These are phyloP conservation scores for Auricularia heimuer DNA, from an alignment of 768 basidiomycete species.

Conservation along the genomic window DNA sequence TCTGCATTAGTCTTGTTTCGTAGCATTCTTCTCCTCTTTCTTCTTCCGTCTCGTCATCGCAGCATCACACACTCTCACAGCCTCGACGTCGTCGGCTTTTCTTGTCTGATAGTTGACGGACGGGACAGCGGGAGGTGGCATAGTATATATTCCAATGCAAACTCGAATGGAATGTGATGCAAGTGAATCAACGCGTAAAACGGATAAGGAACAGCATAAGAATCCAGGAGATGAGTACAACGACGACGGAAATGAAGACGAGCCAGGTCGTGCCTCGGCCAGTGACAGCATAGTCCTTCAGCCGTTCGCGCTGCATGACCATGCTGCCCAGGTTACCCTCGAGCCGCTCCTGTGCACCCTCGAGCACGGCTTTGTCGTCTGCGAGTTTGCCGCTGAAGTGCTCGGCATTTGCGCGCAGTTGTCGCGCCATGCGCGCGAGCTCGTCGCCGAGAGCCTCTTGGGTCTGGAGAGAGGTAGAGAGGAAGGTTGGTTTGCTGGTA, in stretches of 20 bases:
- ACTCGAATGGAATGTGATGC: not conserved
- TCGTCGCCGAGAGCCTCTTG: constrained; percentile 70
- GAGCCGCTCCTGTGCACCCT: constrained; percentile 57
- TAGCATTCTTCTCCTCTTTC: not conserved
- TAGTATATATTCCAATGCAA: constrained; percentile 1
- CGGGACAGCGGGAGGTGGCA: not conserved
- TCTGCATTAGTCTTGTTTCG: constrained; percentile 2
- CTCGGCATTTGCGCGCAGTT: constrained; percentile 73
- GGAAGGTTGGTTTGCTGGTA: constrained; percentile 27
- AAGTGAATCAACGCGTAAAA: constrained; percentile 30
- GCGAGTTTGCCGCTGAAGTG: constrained; percentile 66
- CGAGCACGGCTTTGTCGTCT: constrained; percentile 65
- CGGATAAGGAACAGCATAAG: constrained; percentile 63
- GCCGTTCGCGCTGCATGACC: constrained; percentile 49
- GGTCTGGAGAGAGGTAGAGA: constrained; percentile 19
- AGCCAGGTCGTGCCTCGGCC: constrained; percentile 66
- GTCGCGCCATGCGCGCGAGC: constrained; percentile 76
- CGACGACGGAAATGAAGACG: constrained; percentile 49
- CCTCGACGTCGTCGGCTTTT: not conserved
- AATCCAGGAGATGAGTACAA: constrained; percentile 53
- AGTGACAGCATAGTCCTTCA: constrained; percentile 54
- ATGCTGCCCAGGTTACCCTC: constrained; percentile 64
- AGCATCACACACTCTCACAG: not conserved
- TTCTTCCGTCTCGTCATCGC: not conserved
- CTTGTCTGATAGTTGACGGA: not conserved